Conservation (phyloP, 352 stramenopile species). For the Thalassiosira mediterranea region DNA sequence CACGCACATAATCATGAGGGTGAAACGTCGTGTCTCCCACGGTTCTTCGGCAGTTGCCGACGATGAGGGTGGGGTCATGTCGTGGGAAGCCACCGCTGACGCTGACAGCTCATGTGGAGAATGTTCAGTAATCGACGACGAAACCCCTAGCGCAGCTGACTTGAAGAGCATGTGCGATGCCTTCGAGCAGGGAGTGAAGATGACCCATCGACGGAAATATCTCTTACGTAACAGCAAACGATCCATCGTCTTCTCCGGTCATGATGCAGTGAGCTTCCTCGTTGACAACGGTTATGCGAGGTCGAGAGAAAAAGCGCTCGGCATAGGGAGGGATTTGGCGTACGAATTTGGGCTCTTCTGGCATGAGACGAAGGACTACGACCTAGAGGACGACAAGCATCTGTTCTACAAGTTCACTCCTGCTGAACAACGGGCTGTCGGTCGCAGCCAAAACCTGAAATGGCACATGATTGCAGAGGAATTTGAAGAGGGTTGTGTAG, state of each 20-base stretch:
- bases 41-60: background rate
- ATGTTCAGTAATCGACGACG: background rate
- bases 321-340: slow-evolving; percentile 8
- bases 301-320: slow-evolving; percentile 8
- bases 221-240: background rate
- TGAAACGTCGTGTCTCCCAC: background rate
- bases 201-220: slow-evolving; percentile 10
- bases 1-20: too few relatives aligned
- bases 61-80: background rate
- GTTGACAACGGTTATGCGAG: slow-evolving; percentile 17
- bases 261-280: slow-evolving; percentile 26
- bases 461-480: slow-evolving; percentile 19
- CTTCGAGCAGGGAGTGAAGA: slow-evolving; percentile 24
- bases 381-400: slow-evolving; percentile 27
- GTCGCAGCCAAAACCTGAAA: background rate
- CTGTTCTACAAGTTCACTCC: slow-evolving; percentile 17
- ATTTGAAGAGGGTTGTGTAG: slow-evolving; percentile 29
- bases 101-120: background rate
- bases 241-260: slow-evolving; percentile 13
- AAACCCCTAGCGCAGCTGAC: background rate
- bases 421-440: slow-evolving; percentile 3
- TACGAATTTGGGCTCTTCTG: slow-evolving; percentile 30
- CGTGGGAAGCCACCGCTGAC: background rate
- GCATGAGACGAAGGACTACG: slow-evolving; percentile 20
- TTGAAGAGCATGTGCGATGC: slow-evolving; percentile 13